A percentile compares a stretch with the other conserved stretches of the same genome.
Evolutionary conservation across 1,284 basidiomycete species (phyloP).

Genomic region (Ceratobasidium sp.): DNA sequence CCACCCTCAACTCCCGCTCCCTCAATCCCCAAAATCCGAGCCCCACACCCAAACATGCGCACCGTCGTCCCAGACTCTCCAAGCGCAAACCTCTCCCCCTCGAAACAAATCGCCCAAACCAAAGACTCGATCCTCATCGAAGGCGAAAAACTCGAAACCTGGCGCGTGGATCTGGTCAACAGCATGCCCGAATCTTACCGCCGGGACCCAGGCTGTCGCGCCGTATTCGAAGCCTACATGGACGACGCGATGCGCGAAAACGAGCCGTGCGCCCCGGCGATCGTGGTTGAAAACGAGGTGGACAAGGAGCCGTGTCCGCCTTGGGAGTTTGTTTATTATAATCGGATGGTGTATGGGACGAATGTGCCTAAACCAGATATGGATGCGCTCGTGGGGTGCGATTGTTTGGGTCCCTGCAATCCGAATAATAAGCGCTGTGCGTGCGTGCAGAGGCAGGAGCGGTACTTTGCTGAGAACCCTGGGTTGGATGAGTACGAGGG

Average conservation of each 20-base stretch:
- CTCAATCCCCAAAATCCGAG: constrained; percentile 17
- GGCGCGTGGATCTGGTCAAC: constrained; percentile 33
- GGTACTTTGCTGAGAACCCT: constrained; percentile 47
- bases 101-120: constrained; percentile 27
- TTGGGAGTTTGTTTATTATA: constrained; percentile 81
- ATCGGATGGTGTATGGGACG: constrained; percentile 72
- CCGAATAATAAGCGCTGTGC: constrained; percentile 70
- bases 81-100: constrained; percentile 11
- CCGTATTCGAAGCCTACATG: constrained; percentile 26
- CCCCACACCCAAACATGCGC: constrained; percentile 28
- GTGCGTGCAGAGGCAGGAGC: constrained; percentile 66
- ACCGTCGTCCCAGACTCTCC: constrained; percentile 14
- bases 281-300: constrained; percentile 68
- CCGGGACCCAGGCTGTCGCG: neutral
- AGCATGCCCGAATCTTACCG: constrained; percentile 32
- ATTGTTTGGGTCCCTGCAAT: constrained; percentile 74
- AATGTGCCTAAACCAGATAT: constrained; percentile 71
- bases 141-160: constrained; percentile 23
- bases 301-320: constrained; percentile 69
- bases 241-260: constrained; percentile 50
- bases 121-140: constrained; percentile 21
- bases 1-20: constrained; percentile 16
- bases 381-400: constrained; percentile 66
- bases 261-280: constrained; percentile 69
- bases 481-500: constrained; percentile 47